phyloP scores from a whole-genome alignment of 106 monocot species.

The Iris macrosiphon region DNA sequence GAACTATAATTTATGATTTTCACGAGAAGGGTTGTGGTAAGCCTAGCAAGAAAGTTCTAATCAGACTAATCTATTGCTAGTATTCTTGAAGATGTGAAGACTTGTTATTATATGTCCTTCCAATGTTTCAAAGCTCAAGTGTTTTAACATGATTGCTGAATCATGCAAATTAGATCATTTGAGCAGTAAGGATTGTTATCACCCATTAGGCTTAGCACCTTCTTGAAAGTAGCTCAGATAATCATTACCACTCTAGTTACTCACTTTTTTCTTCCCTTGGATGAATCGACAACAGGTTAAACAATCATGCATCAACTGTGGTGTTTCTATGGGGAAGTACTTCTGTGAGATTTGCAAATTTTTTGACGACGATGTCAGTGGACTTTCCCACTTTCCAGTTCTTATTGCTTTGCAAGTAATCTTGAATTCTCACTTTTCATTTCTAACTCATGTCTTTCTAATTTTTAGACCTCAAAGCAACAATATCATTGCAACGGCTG shows the following conservation, averaged over 20 bases:
- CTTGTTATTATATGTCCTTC: too few species aligned
- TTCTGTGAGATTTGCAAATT: conserved; percentile 51
- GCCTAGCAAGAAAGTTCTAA: too few species aligned
- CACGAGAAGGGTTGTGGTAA: too few species aligned
- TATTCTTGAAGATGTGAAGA: too few species aligned
- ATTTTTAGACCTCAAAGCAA: conserved; percentile 40
- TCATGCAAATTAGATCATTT: too few species aligned
- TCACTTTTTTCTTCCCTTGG: background rate
- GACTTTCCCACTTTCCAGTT: background rate
- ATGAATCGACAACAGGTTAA: conserved; percentile 23
- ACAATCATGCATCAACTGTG: conserved; percentile 55
- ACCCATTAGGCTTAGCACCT: too few species aligned
- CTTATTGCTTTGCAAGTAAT: conserved; percentile 1
- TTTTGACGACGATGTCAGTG: conserved; percentile 67
- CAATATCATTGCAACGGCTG: conserved; percentile 70
- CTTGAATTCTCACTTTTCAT: too few species aligned
- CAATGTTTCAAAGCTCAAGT: too few species aligned
- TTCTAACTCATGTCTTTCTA: background rate
- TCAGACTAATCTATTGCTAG: too few species aligned
- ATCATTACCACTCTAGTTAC: background rate
- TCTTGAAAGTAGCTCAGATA: background rate
- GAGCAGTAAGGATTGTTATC: too few species aligned
- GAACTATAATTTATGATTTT: too few species aligned
- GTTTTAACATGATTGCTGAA: too few species aligned
- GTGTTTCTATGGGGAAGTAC: conserved; percentile 61